Conservation (phyloP, 148 eudicot genomes). For the Persicaria maculosa region DNA sequence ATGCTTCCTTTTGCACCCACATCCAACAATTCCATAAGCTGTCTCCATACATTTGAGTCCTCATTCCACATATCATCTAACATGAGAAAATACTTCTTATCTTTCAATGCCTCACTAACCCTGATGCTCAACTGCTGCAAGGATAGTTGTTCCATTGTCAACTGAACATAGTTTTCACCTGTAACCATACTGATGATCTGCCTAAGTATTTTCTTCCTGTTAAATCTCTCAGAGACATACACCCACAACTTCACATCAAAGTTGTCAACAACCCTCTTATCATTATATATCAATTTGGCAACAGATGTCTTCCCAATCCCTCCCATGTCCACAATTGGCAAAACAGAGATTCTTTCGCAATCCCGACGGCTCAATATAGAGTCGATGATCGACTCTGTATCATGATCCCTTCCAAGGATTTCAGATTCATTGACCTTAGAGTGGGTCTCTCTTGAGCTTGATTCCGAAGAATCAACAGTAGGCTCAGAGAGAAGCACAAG, state of each 20-base stretch:
- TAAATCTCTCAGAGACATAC: constrained; percentile 14
- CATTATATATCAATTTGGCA: constrained; percentile 21
- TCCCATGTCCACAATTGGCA: constrained; percentile 17
- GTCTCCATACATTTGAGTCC: constrained; percentile 1
- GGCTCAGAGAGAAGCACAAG: not conserved
- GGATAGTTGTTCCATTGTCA: not conserved
- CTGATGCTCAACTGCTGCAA: not conserved
- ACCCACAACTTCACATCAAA: constrained; percentile 22
- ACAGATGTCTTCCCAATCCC: constrained; percentile 30
- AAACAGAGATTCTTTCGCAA: not conserved
- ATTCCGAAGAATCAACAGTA: not conserved
- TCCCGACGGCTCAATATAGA: not conserved
- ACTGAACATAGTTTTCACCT: not conserved
- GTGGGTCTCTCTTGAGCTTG: not conserved
- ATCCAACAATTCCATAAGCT: not conserved
- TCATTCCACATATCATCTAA: constrained; percentile 17
- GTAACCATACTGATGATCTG: not conserved
- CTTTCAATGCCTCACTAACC: not conserved
- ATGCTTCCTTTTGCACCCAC: constrained; percentile 11
- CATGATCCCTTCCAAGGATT: constrained; percentile 22
- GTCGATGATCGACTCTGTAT: constrained; percentile 3
- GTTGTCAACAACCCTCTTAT: not conserved
- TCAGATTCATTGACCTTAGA: not conserved
- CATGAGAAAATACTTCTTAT: constrained; percentile 9
- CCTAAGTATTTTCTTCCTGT: not conserved